phyloP scores from a whole-genome alignment of 139 green algal genomes.

The Desmodesmus armatus region DNA sequence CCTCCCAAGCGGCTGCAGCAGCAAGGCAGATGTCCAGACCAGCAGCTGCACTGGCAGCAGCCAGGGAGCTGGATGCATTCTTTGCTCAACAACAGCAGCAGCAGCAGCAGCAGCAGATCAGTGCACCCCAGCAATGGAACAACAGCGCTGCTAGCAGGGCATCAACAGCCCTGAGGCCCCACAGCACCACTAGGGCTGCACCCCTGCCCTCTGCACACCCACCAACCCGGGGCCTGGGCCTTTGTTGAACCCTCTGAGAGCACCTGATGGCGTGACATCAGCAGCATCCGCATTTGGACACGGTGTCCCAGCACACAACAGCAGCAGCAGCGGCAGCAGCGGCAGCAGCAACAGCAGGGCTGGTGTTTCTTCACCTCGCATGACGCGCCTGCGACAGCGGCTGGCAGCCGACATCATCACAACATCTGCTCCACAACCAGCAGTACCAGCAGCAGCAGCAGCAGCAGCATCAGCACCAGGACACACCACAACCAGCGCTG shows the following conservation, averaged over 20 bases:
- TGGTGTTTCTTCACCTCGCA: too few species aligned
- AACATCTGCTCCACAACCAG: too few species aligned
- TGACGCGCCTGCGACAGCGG: too few species aligned
- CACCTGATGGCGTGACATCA: conserved; percentile 46
- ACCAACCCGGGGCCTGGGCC: too few species aligned
- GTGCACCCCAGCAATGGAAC: background rate
- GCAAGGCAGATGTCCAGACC: background rate
- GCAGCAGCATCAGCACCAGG: too few species aligned
- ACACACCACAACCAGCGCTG: too few species aligned
- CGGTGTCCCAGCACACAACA: background rate
- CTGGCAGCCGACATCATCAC: too few species aligned
- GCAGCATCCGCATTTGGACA: background rate
- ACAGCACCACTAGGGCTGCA: background rate
- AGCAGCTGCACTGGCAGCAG: background rate
- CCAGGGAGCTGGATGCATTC: background rate
- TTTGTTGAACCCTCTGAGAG: too few species aligned
- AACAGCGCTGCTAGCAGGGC: too few species aligned
- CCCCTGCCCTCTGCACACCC: conserved; percentile 81
- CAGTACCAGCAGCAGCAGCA: too few species aligned
- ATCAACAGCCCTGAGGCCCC: too few species aligned
- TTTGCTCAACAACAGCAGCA: background rate
- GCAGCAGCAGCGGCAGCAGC: background rate
- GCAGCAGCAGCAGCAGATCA: background rate
- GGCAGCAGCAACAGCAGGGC: background rate
- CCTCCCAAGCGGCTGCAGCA: background rate